Evolutionary conservation across 768 basidiomycete genomes (phyloP).

Genomic region (Phylloporus rhodoxanthus): DNA sequence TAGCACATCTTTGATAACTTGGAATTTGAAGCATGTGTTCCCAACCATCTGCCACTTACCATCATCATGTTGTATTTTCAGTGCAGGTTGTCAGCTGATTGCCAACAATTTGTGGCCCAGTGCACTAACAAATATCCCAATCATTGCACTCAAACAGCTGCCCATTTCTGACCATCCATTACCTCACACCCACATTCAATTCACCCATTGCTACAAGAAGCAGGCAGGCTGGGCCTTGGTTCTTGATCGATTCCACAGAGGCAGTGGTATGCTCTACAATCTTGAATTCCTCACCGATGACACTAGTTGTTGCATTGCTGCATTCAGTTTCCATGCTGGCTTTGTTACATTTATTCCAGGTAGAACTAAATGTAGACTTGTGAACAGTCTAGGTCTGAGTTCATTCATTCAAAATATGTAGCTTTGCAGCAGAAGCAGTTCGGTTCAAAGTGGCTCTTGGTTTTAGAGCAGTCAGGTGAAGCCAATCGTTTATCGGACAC

Average conservation of each 20-base stretch:
- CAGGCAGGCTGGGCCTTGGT: conserved; percentile 91
- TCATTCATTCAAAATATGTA: too few species aligned
- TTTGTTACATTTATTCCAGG: too few species aligned
- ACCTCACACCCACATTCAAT: conserved; percentile 94
- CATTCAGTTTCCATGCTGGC: conserved; percentile 97
- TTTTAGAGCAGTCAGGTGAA: too few species aligned
- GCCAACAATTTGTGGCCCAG: conserved; percentile 84
- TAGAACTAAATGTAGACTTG: too few species aligned
- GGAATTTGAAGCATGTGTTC: conserved; percentile 84
- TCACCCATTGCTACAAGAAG: conserved; percentile 95
- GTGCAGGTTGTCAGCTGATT: conserved; percentile 86
- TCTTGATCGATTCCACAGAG: conserved; percentile 78
- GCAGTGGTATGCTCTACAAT: conserved; percentile 85
- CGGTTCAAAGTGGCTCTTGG: too few species aligned
- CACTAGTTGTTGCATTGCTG: conserved; percentile 84
- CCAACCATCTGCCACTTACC: not conserved
- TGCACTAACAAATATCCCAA: conserved; percentile 68
- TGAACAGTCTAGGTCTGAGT: too few species aligned
- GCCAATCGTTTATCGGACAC: too few species aligned
- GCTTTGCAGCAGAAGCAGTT: too few species aligned
- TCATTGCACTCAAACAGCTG: conserved; percentile 97
- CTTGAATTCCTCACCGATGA: conserved; percentile 90
- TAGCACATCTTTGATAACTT: conserved; percentile 91
- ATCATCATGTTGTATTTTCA: conserved; percentile 25
- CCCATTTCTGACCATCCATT: conserved; percentile 75